Evolutionary conservation across 352 stramenopile species (phyloP).

Genomic region (Pythium periplocum): DNA sequence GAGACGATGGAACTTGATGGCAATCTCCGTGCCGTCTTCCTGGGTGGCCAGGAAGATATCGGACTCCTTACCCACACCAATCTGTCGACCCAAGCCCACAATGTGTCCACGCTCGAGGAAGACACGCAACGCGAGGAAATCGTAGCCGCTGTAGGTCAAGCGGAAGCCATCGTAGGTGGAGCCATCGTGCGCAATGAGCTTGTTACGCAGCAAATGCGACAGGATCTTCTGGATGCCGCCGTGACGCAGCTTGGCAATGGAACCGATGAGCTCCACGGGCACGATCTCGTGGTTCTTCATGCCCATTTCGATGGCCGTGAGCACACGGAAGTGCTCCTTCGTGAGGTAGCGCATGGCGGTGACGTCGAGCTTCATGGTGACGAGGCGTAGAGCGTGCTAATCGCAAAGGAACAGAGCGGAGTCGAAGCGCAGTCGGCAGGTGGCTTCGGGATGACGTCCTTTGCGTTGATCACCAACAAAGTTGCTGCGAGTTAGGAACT

Average conservation of each 20-base stretch:
- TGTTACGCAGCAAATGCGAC: conserved; percentile 95
- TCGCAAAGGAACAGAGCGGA: too few relatives aligned
- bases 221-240: conserved; percentile 98
- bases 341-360: conserved; percentile 92
- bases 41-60: conserved; percentile 97
- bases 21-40: conserved; percentile 94
- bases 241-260: conserved; percentile 96
- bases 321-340: conserved; percentile 96
- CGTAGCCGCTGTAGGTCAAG: conserved; percentile 99
- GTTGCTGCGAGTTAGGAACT: conserved; percentile 13
- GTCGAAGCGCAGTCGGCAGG: too few relatives aligned
- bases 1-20: conserved; percentile 99
- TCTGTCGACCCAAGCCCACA: conserved; percentile 87
- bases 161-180: conserved; percentile 96
- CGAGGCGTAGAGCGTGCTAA: not conserved
- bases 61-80: conserved; percentile 99
- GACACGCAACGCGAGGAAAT: conserved; percentile 96
- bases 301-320: conserved; percentile 98
- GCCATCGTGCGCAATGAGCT: conserved; percentile 97
- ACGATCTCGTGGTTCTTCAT: conserved; percentile 99
- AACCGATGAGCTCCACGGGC: conserved; percentile 94
- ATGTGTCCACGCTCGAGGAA: conserved; percentile 94
- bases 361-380: conserved; percentile 90
- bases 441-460: too few relatives aligned
- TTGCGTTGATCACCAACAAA: conserved; percentile 13